phyloP scores from a whole-genome alignment of 2,329 filamentous ascomycete species.

The Colletotrichum spinosum region DNA sequence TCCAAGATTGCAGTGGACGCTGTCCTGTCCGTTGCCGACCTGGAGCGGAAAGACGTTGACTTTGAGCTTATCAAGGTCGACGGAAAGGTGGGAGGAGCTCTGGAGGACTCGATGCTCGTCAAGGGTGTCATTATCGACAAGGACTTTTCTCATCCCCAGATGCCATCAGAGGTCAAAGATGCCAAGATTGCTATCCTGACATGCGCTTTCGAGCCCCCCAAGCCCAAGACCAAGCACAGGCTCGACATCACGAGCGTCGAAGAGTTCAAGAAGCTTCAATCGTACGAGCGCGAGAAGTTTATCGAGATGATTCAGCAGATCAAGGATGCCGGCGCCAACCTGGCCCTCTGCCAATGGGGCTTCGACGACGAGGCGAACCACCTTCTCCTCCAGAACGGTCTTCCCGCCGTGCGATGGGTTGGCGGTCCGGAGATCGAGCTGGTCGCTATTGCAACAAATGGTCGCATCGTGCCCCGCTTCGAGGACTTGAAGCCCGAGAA shows the following conservation, averaged over 20 bases:
- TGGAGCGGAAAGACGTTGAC: slow-evolving; percentile 96
- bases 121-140: slow-evolving; percentile 99
- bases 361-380: slow-evolving; percentile 99
- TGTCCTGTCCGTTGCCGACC: slow-evolving; percentile 93
- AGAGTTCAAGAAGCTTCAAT: slow-evolving; percentile 98
- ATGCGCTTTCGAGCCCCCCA: slow-evolving; percentile 97
- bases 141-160: slow-evolving; percentile 99
- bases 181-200: slow-evolving; percentile 98
- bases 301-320: slow-evolving; percentile 98
- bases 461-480: slow-evolving; percentile 95
- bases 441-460: slow-evolving; percentile 98
- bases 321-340: slow-evolving; percentile 95
- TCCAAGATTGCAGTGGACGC: slow-evolving; percentile 97
- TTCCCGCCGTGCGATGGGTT: slow-evolving; percentile 97
- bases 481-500: slow-evolving; percentile 93
- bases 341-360: slow-evolving; percentile 99
- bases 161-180: slow-evolving; percentile 94
- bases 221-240: slow-evolving; percentile 99
- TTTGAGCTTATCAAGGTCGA: slow-evolving; percentile 99
- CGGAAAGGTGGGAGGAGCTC: slow-evolving; percentile 92
- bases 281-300: slow-evolving; percentile 96
- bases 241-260: slow-evolving; percentile 97
- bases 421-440: slow-evolving; percentile 98
- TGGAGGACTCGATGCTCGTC: slow-evolving; percentile 94
- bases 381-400: slow-evolving; percentile 92